Evolutionary conservation across 768 basidiomycete genomes (phyloP).

Genomic region (Naganishia vishniacii): DNA sequence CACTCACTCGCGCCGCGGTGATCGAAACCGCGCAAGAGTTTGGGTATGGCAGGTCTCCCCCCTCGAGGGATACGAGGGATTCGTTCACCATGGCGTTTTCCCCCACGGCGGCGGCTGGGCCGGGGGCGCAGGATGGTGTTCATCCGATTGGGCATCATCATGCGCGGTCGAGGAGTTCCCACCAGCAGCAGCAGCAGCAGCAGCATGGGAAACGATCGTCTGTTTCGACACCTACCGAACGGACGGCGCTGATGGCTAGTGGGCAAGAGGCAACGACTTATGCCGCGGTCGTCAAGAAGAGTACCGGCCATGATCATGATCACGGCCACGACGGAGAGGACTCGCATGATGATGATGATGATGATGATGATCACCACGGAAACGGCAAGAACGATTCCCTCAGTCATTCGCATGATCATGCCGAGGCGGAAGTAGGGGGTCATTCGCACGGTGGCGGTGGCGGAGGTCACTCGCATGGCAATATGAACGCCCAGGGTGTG

Average conservation of each 20-base stretch:
- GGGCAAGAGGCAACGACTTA: slow-evolving; percentile 20
- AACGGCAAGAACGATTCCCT: too few species aligned
- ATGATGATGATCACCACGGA: not conserved
- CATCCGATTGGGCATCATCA: slow-evolving; percentile 27
- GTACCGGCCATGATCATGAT: slow-evolving; percentile 33
- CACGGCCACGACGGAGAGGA: slow-evolving; percentile 51
- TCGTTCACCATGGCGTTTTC: slow-evolving; percentile 9
- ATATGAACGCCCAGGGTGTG: slow-evolving; percentile 98
- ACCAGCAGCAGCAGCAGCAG: too few species aligned
- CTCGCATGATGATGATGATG: slow-evolving; percentile 25
- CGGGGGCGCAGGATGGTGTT: slow-evolving; percentile 1
- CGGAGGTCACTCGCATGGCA: slow-evolving; percentile 53
- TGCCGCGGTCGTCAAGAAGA: slow-evolving; percentile 27
- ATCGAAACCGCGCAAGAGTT: slow-evolving; percentile 78
- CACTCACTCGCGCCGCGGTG: slow-evolving; percentile 52
- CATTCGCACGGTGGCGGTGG: slow-evolving; percentile 37
- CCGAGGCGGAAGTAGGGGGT: slow-evolving; percentile 23
- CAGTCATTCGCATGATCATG: slow-evolving; percentile 29
- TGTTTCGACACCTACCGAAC: slow-evolving; percentile 29
- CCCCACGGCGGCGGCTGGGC: slow-evolving; percentile 10
- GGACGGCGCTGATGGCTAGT: slow-evolving; percentile 27
- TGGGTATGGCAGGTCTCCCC: slow-evolving; percentile 41
- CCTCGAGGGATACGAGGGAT: slow-evolving; percentile 3
- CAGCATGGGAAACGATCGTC: slow-evolving; percentile 31
- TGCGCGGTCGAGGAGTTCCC: slow-evolving; percentile 26